phyloP scores from a whole-genome alignment of 176 grass and related monocot genomes.

The Carex cristatella region DNA sequence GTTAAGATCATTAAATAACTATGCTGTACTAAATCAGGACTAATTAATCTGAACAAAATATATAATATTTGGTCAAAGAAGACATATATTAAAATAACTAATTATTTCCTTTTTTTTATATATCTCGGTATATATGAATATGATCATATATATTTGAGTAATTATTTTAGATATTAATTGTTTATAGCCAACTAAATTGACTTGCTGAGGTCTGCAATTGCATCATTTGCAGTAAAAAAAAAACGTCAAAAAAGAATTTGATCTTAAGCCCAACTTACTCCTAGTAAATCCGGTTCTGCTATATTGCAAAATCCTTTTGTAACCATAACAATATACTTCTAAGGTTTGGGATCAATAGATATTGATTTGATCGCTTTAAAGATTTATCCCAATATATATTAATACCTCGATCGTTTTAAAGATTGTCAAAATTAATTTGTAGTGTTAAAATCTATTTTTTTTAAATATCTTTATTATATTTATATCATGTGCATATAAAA shows the following conservation, averaged over 20 bases:
- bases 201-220: background rate
- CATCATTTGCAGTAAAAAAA: background rate
- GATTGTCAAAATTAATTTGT: background rate
- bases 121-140: background rate
- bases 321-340: too few species aligned
- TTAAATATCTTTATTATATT: too few species aligned
- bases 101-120: too few species aligned
- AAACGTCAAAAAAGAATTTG: background rate
- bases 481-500: too few species aligned
- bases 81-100: background rate
- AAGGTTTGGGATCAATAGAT: too few species aligned
- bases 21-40: background rate
- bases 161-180: background rate
- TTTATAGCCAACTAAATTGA: background rate
- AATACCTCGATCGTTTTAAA: background rate
- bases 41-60: background rate
- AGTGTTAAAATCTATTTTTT: background rate
- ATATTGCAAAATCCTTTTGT: too few species aligned
- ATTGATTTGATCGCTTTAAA: too few species aligned
- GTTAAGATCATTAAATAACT: background rate
- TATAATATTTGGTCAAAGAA: constrained; percentile 1
- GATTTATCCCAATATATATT: too few species aligned
- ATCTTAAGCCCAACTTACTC: background rate
- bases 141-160: background rate
- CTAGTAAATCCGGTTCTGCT: too few species aligned